Conservation (phyloP, 2,329 filamentous ascomycete species). For the Apiospora aurea region DNA sequence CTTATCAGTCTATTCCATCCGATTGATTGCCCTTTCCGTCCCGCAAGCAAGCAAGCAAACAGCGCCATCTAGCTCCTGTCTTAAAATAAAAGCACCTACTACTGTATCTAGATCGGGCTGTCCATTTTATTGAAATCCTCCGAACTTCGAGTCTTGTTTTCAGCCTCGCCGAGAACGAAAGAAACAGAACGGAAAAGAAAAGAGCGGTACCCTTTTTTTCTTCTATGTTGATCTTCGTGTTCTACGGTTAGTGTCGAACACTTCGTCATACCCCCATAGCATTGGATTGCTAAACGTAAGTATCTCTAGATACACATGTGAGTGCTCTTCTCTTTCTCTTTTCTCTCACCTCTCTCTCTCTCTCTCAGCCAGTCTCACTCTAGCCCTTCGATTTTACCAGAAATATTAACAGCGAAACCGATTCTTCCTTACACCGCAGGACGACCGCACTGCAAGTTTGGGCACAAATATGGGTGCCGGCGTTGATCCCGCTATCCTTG, state of each 20-base stretch:
- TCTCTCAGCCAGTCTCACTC: not conserved
- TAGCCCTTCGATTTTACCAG: not conserved
- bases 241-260: constrained; percentile 12
- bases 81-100: not conserved
- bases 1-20: not conserved
- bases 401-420: constrained; percentile 14
- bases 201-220: not conserved
- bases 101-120: not conserved
- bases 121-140: constrained; percentile 3
- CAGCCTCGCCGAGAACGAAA: not conserved
- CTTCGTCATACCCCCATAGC: not conserved
- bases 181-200: not conserved
- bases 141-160: not conserved
- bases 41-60: not conserved
- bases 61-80: not conserved
- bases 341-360: too few relatives aligned
- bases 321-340: not conserved
- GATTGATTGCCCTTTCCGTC: not conserved
- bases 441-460: not conserved
- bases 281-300: not conserved
- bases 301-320: constrained; percentile 19
- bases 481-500: constrained; percentile 68
- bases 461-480: constrained; percentile 47
- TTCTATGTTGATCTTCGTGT: not conserved
- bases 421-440: not conserved